Conservation (phyloP, 768 basidiomycete species). For the Naganishia friedmannii region DNA sequence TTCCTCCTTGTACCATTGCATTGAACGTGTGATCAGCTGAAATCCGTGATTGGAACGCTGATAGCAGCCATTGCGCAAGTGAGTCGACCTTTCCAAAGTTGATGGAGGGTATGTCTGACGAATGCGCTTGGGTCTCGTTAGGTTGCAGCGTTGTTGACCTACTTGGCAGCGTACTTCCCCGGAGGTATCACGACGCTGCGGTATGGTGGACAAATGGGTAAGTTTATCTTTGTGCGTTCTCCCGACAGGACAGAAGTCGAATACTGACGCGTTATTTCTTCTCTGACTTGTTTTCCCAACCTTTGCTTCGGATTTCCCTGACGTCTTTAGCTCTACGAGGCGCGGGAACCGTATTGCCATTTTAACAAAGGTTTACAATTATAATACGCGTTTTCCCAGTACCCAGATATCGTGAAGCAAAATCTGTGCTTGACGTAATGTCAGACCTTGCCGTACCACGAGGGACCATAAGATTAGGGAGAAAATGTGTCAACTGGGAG, state of each 20-base stretch:
- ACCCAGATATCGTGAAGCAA: not conserved
- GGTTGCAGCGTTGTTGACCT: constrained; percentile 79
- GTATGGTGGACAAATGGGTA: constrained; percentile 51
- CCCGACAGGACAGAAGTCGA: not conserved
- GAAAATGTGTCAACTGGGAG: too few species aligned
- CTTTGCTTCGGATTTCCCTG: too few species aligned
- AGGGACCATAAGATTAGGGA: too few species aligned
- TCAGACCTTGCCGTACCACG: too few species aligned
- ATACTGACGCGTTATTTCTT: too few species aligned
- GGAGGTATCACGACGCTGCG: constrained; percentile 59
- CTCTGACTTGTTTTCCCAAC: too few species aligned
- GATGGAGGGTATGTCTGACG: not conserved
- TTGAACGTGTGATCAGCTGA: constrained; percentile 57
- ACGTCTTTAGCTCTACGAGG: constrained; percentile 65
- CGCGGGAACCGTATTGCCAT: constrained; percentile 74
- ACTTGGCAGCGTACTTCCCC: constrained; percentile 93
- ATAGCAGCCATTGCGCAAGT: constrained; percentile 77
- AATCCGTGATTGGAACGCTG: constrained; percentile 82
- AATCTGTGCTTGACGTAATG: too few species aligned
- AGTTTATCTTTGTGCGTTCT: not conserved
- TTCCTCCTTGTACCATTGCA: not conserved
- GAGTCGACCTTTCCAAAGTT: constrained; percentile 31
- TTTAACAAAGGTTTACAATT: constrained; percentile 55
- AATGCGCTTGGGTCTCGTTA: constrained; percentile 45
- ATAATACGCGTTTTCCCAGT: not conserved